Conservation (phyloP, 2,329 filamentous ascomycete genomes). For the Aschersonia sp. region DNA sequence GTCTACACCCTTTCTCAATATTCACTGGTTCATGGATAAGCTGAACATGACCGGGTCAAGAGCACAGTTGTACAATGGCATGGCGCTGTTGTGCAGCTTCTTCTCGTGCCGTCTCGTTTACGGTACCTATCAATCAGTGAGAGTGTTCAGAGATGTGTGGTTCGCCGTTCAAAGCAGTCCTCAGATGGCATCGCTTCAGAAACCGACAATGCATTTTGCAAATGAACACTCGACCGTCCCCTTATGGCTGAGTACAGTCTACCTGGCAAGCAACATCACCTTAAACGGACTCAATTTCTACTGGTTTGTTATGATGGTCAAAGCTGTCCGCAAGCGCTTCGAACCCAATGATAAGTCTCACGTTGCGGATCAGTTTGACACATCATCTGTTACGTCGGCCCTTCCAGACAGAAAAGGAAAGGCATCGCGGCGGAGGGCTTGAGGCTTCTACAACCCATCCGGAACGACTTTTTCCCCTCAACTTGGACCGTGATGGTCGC, state of each 20-base stretch:
- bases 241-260: slow-evolving; percentile 53
- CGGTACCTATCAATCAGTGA: slow-evolving; percentile 57
- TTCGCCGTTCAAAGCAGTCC: slow-evolving; percentile 27
- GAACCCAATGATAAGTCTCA: slow-evolving; percentile 26
- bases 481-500: too few species aligned
- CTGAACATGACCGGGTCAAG: slow-evolving; percentile 62
- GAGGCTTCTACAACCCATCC: not conserved
- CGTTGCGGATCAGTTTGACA: slow-evolving; percentile 15
- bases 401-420: slow-evolving; percentile 5
- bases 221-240: slow-evolving; percentile 40
- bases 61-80: slow-evolving; percentile 64
- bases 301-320: slow-evolving; percentile 82
- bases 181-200: slow-evolving; percentile 12
- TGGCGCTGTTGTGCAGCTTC: slow-evolving; percentile 57
- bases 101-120: slow-evolving; percentile 66
- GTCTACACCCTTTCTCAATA: slow-evolving; percentile 70
- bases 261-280: slow-evolving; percentile 54
- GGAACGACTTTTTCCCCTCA: not conserved
- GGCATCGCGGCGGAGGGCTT: slow-evolving; percentile 16
- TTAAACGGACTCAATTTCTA: slow-evolving; percentile 68
- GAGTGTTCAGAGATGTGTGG: slow-evolving; percentile 59
- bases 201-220: slow-evolving; percentile 26
- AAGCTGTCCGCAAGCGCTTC: slow-evolving; percentile 64
- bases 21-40: slow-evolving; percentile 90
- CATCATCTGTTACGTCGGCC: slow-evolving; percentile 15